Evolutionary conservation across 2,329 filamentous ascomycete species (phyloP).

Genomic region (Fusarium praegraminearum): DNA sequence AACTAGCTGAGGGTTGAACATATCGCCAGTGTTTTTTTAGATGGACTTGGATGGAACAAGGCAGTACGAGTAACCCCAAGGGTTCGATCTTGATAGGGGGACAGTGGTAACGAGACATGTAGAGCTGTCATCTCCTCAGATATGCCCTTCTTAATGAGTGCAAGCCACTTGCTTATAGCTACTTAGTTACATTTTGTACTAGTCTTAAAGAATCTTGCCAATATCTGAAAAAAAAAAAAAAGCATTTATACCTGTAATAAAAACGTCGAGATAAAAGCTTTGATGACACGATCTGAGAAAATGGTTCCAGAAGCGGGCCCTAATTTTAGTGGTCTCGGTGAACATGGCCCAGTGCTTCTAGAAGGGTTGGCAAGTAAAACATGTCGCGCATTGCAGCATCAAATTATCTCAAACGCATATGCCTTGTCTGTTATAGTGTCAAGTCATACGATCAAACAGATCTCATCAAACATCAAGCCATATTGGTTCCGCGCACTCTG

Average conservation of each 20-base stretch:
- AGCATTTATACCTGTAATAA: too few relatives aligned
- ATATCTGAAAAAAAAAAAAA: too few relatives aligned
- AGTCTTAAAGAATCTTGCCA: too few relatives aligned
- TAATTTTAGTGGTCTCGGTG: neutral
- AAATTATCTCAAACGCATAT: neutral
- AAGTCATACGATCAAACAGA: neutral
- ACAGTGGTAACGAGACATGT: neutral
- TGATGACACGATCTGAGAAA: neutral
- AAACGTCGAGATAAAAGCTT: neutral
- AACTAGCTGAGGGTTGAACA: too few relatives aligned
- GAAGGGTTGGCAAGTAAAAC: neutral
- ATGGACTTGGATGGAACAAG: rapidly evolving
- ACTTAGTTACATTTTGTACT: too few relatives aligned
- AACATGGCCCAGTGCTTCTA: neutral
- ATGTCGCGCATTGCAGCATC: neutral
- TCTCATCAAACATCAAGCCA: neutral
- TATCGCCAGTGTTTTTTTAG: neutral
- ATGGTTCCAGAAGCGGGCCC: neutral
- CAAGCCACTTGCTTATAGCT: too few relatives aligned
- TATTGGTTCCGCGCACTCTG: neutral
- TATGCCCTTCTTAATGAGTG: too few relatives aligned
- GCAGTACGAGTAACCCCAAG: neutral
- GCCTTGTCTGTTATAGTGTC: neutral
- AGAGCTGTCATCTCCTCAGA: neutral
- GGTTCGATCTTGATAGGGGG: neutral